Evolutionary conservation across 305 asterid species (phyloP), one percentile per base, ranked within the genome.

Genomic region (Euphrasia arctica): DNA sequence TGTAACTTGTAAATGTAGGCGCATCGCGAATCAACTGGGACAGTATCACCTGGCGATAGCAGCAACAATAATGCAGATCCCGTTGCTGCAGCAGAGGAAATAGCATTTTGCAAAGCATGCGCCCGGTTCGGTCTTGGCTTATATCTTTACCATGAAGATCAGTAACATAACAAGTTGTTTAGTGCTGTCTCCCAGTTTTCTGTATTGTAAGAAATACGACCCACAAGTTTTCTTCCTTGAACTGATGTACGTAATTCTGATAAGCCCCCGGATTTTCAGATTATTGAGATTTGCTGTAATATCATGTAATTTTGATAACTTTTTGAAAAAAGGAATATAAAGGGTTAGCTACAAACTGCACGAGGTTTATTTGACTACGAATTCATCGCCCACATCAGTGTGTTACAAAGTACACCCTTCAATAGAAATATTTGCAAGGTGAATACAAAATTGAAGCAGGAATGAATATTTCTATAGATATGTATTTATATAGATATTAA

Each of bases 51-150:
- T 3, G 76, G 71, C 54, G 72, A 76, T 68, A 82, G 64, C 58
- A 61, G 22, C 22, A 18, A 65, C 8, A 56, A 4, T 50, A 55
- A 49, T 47, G 70, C 58, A 18, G 95, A 92, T 76, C 89, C 89
- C 9, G 98, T 89, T 68, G 88, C 87, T 56, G 95, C 92, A 15
- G 98, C 98, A 14, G 98, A 92, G 79, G 88, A 89, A 80, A 72
- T 89, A 62, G 97, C 98, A 34, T 92, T 89, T 75, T 89, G 98
- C 91, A 75, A 82, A 79, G 96, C 98, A 27, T 89, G 98, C 66
- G 88, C 97, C 59, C 83, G 98, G 39, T 92, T 92, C 65, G 97
- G 98, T 54, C 95, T 91, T 66, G 98, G 98, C 69, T 80, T 91
- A 70, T 91, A 91, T 73, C 94, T 88, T 58, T 91, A 86, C 81